Evolutionary conservation across 2,329 filamentous ascomycete genomes (phyloP), one percentile per base, ranked within the genome.

Genomic region (Canariomyces notabilis): DNA sequence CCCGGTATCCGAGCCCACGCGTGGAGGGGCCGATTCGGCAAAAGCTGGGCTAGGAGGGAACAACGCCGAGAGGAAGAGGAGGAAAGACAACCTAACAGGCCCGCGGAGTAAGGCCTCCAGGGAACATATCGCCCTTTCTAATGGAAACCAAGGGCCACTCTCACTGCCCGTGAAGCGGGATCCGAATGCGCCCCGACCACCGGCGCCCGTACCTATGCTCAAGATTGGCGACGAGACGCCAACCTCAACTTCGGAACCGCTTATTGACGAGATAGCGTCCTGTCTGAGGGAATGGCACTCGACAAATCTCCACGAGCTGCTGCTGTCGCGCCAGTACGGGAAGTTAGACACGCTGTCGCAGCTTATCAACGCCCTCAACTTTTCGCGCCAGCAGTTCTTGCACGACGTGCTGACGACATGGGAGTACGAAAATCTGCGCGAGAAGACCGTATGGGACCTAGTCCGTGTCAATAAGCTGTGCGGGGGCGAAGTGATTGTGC

Each of bases 281-380:
- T 98, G 93, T 64, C 70, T 98, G 53, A 82, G 93, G 57, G 93
- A 98, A 75, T 98, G 93, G 94, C 91, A 98, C 69, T 95, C 93
- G 16, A 95, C 90, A 15, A 94, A 96, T 62, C 76, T 98, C 14
- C 94, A 98, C 68, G 89, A 95, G 63, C 75, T 97, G 19, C 76
- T 98, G 1, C 77, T 98, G 7, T 82, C 82, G 16, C 80, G 89
- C 50, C 82, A 90, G 63, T 98, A 98, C 67, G 71, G 77, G 40
- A 79, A 83, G 44, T 72, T 98, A 45, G 89, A 95, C 58, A 82
- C 85, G 52, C 82, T 97, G 63, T 87, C 89, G 1, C 77, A 79
- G 46, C 76, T 97, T 44, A 86, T 96, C 36, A 79, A 83, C 40
- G 81, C 83, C n/a, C 75, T 98, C 51, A 91, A 96, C 66, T 76